These are phyloP conservation scores for Fusarium sublunatum DNA, from an alignment of 2,329 filamentous ascomycete genomes.

Conservation along the genomic window DNA sequence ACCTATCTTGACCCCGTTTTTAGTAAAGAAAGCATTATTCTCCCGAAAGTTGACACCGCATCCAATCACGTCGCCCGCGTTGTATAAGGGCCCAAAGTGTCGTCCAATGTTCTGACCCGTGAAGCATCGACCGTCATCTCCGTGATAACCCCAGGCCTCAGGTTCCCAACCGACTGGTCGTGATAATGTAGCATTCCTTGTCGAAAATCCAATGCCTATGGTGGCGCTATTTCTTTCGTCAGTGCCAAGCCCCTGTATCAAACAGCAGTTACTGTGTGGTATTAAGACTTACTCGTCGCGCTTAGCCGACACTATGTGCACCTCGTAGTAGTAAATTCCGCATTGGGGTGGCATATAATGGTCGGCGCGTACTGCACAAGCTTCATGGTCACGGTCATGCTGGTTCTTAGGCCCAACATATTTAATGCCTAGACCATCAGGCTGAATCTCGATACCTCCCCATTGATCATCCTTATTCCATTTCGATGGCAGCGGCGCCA, in stretches of 20 bases:
- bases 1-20: conserved; percentile 70
- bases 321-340: conserved; percentile 95
- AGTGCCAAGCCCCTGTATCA: background rate
- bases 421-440: conserved; percentile 78
- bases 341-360: conserved; percentile 88
- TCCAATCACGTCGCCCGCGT: conserved; percentile 68
- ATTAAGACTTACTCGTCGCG: conserved; percentile 64
- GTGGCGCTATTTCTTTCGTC: conserved; percentile 58
- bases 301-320: conserved; percentile 63
- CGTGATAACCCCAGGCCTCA: conserved; percentile 76
- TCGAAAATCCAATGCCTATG: conserved; percentile 72
- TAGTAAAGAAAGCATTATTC: conserved; percentile 75
- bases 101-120: conserved; percentile 67
- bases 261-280: background rate
- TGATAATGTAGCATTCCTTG: conserved; percentile 63
- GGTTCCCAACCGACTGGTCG: conserved; percentile 74
- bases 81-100: conserved; percentile 67
- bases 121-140: conserved; percentile 73
- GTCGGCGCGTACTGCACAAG: conserved; percentile 84
- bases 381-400: conserved; percentile 74
- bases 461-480: conserved; percentile 87
- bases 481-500: conserved; percentile 78
- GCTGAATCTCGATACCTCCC: conserved; percentile 76
- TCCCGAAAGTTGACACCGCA: conserved; percentile 75
- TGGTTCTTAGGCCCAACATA: conserved; percentile 61